These are phyloP conservation scores for Fallopia convolvulus DNA, from an alignment of 148 eudicot genomes.

Conservation along the genomic window DNA sequence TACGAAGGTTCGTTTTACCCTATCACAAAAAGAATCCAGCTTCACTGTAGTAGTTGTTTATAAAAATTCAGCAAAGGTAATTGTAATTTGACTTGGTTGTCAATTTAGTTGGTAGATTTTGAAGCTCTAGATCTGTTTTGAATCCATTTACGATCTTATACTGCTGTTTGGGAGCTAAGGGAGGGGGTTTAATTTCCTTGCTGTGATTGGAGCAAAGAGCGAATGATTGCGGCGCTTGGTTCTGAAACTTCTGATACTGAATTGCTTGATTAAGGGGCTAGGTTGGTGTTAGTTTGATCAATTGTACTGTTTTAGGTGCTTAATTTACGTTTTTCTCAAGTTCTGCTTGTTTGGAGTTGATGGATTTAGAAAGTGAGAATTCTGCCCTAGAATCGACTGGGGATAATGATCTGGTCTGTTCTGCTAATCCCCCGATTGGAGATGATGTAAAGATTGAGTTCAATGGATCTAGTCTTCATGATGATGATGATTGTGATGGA, in stretches of 20 bases:
- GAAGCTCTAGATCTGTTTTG: neutral
- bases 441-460: conserved; percentile 17
- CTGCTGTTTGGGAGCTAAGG: neutral
- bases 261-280: neutral
- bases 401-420: conserved; percentile 21
- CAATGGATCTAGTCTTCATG: conserved; percentile 29
- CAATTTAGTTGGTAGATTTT: neutral
- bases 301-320: neutral
- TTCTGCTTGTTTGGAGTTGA: neutral
- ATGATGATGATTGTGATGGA: conserved; percentile 7
- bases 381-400: conserved; percentile 26
- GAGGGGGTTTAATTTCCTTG: neutral
- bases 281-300: neutral
- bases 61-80: neutral
- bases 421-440: conserved; percentile 6
- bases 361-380: conserved; percentile 35
- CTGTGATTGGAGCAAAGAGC: neutral
- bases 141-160: neutral
- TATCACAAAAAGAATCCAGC: neutral
- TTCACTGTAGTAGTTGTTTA: neutral
- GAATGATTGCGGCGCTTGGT: neutral
- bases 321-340: neutral
- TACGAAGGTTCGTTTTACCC: neutral
- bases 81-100: neutral
- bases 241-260: neutral